Base-by-base conservation (phyloP, 2,329 filamentous ascomycete genomes). In the Westerdykella ornata region DNA sequence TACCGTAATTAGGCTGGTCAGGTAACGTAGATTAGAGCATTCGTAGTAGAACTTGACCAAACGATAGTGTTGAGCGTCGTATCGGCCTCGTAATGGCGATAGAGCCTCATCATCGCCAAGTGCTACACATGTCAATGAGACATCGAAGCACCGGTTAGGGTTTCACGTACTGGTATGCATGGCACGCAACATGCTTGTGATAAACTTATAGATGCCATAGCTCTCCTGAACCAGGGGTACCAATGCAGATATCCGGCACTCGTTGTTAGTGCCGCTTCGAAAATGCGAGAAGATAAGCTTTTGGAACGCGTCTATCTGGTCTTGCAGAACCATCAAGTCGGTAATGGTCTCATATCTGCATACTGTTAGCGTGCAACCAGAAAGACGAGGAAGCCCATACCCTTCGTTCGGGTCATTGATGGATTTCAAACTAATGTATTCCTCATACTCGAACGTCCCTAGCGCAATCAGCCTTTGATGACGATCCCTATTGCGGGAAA, bases 371-470 rank as follows among this genome's bases (percentile, higher is more conserved):
- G 19, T 38, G 17, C 4, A 4, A 9, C 18, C 11, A 34, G 11
- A 30, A 18, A n/a, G 11, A 11, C n/a, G n/a, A 20, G 19, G 9
- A 28, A n/a, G 16, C 26, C 18, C 61, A 37, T 83, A 90, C 62
- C 92, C 92, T 71, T 98, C 92, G 61, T 98, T 97, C 3, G 92
- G 92, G 67, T 98, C 92, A 66, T 97, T 96, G 72, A 94, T 97
- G 19, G 88, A 88, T 72, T 95, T 97, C 64, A 98, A 74, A 62
- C 88, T 95, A 65, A 97, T 89, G 66, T 98, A 98, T 66, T 98
- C 92, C 71, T 97, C 90, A 63, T 98, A 98, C 65, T 98, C 92
- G 60, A 98, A 98, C 1, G 90, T 88, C 45, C 77, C 75, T 78
- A 17, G 8, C n/a, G 3, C 7, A 3, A 33, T 33, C 8, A 33